Base-by-base conservation (phyloP, 192 early-diverging fungal genomes). In the Backusella sp. region DNA sequence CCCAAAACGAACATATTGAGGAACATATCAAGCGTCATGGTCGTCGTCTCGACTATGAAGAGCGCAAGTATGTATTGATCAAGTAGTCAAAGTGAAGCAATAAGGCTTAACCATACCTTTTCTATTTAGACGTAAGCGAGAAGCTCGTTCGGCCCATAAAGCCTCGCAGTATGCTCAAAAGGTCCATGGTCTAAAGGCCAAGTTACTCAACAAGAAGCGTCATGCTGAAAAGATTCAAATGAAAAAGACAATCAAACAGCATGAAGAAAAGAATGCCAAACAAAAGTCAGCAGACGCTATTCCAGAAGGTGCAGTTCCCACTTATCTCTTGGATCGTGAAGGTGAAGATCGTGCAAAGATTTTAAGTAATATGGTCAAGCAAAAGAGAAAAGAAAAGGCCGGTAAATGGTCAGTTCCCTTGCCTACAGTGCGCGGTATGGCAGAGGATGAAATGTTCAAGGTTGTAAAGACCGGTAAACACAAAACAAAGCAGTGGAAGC, bases 1-100 rank as follows among this genome's bases (percentile, higher is more conserved):
- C 96, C 72, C 94, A 96, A 91, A 97, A 97, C 92, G 98, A 99
- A 83, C 98, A 99, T 86, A 99, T 99, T 88, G 98, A 99, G 88
- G 94, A 97, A 86, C 87, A 94, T 49, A 97, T 99, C 84, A 96
- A 95, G 88, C 92, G 94, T 83, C 94, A 98, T 89, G 98, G 98
- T 82, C 93, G 98, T 65, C 92, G 96, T 73, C 86, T 98, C 72
- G 95, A 99, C 85, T 89, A 98, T 82, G 96, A 90, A 75, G 97
- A 98, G 88, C 90, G 94, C 79, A 97, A 93, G 96, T 96, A 53
- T 28, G 28, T 37, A 37, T 19, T 21, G 15, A 39, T 21, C 21
- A 19, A 28, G 53, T 7, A 46, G 23, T 35, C 0, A 12, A 34
- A 53, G 4, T 49, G 14, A 9, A 32, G 41, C 66, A n/a, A 3